Base-by-base conservation (phyloP, 1,139 yeast genomes). In the Saccharomyces uvarum region DNA sequence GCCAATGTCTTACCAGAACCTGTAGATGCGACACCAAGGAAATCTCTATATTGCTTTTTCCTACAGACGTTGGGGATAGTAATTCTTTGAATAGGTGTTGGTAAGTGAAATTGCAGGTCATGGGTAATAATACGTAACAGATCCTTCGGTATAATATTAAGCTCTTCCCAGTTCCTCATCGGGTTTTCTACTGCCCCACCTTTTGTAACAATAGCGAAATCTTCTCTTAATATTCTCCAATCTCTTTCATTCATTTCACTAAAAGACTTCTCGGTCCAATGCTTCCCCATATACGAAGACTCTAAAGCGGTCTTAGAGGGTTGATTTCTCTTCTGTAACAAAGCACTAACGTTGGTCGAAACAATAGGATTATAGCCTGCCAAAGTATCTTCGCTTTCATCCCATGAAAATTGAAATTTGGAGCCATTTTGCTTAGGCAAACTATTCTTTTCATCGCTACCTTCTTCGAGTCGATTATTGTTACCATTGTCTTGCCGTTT, bases 1-100 rank as follows among this genome's bases (percentile, higher is more conserved):
- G 96, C 87, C 29, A 90, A 75, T 0, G 99, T 93, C 68, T 93
- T 93, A 66, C 98, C 99, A 0, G 96, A 88, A 26, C 98, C 99
- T 0, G 99, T 93, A 62, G 90, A 93, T 0, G 98, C 97, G n/a
- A 91, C 80, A 27, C 97, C 98, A 27, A 91, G 77, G 3, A 89
- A 77, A 68, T 93, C 97, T 47, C 68, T 55, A n/a, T 44, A 28
- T 42, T 21, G 6, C 2, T 79, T 69, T 3, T 76, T 72, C 0
- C 73, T 67, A 38, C 86, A 62, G 0, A 88, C 88, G 49, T 86
- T 75, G 0, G 97, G 97, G 11, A 91, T 81, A 0, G 97, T 79
- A 0, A 95, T 95, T 58, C 97, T 73, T 67, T 93, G 99, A 56
- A 93, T 85, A 0, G 98, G 93, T 0, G 97, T 88, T 1, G 99